Evolutionary conservation across 176 grass and related monocot genomes (phyloP), one percentile per base, ranked within the genome.

Genomic region (Triticum turgidum): DNA sequence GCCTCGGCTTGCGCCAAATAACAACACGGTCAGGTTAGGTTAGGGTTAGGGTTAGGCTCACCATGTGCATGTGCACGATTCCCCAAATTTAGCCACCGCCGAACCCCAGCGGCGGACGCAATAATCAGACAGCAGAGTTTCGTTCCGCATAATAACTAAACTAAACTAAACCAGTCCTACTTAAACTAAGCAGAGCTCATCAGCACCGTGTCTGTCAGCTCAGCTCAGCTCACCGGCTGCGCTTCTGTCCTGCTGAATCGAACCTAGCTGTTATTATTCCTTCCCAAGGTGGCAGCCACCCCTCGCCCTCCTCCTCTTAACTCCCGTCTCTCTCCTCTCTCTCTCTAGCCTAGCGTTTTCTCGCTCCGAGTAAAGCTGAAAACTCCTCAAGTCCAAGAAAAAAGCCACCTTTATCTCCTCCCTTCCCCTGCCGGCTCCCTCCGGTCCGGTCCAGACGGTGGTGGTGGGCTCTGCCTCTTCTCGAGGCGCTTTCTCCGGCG

Each of bases 211-310:
- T 11, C 72, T 37, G 10, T 49, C 80, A 67, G 17, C 45, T 70
- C 38, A 39, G 7, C 29, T 49, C 80, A 67, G 17, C 42, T 44
- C 44, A 11, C 9, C 22, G 3, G 35, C 78, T 37, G 51, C 49
- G 3, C 30, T 18, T 35, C 58, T 20, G 5, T 58, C 78, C 10
- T 44, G 33, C 74, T 44, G 34, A 27, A 79, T 42, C 47, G 74
- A 79, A 78, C 49, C 68, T 86, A 79, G 84, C 84, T 79, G 84
- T 78, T 79, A 69, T 70, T 86, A 86, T 86, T 86, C 64, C 84
- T 70, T 66, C 69, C 44, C 18, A 84, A 76, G 84, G 63, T 86
- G 74, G 63, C 84, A 59, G 63, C 42, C 41, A 15, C 17, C 30
- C 18, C 67, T 67, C 9, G 20, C 30, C 35, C 12, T 39, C 25